Base-by-base conservation (phyloP, 768 basidiomycete genomes). In the Lactarius sp. region DNA sequence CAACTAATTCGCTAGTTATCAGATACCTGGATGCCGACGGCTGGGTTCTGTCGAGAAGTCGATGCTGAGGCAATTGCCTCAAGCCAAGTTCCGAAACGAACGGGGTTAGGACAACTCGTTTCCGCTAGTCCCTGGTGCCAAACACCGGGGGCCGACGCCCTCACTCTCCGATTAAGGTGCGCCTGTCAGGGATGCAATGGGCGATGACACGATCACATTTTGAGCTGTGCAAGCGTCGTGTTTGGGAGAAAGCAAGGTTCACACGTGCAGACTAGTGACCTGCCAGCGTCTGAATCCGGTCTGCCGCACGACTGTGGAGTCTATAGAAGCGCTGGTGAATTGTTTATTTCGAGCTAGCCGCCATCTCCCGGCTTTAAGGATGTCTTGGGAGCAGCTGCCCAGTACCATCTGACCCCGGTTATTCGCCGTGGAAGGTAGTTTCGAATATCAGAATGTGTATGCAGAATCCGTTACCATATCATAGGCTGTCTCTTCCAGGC, bases 71-170 rank as follows among this genome's bases (percentile, higher is more conserved):
- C 31, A 55, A 49, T 34, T 55, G 52, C 52, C 39, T 57, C 61
- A 13, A 34, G 49, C 50, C 56, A 27, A 49, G 34, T 60, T 64
- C 63, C 59, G 63, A 64, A 54, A 44, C 63, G 58, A 64, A 46
- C 63, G 63, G 58, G 58, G 52, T 64, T 60, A 60, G 58, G 58
- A 46, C 62, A 34, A n/a, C 53, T 42, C 44, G 47, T 55, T 60
- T 27, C 52, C 39, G 58, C 47, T 60, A 60, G 53, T 51, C 49
- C 58, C 63, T 64, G 59, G 54, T 55, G 47, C 63, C 63, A 56
- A 51, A 31, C 18, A 12, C 63, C 47, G 5, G 56, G 56, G 6
- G 33, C 47, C 16, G 12, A 42, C 18, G 3, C 18, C 41, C 27
- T 14, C 39, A 13, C 16, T 52, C 49, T 36, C 49, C 49, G 47